Evolutionary conservation across 2,329 filamentous ascomycete genomes (phyloP).

Genomic region (Colletotrichum orbiculare): DNA sequence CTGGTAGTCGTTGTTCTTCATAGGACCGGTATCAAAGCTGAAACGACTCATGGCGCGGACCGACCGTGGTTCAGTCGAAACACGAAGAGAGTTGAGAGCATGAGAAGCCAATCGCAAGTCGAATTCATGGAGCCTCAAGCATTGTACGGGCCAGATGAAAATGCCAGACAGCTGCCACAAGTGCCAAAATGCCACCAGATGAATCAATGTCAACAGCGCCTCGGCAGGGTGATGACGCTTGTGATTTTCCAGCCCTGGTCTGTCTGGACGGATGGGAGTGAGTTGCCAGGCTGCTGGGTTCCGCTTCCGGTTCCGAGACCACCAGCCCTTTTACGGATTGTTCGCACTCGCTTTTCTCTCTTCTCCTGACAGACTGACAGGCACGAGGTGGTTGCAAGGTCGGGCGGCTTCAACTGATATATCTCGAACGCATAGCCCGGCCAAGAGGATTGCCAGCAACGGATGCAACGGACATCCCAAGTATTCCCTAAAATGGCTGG

Average conservation of each 20-base stretch:
- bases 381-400: not conserved
- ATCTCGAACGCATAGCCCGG: constrained; percentile 11
- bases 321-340: not conserved
- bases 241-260: constrained; percentile 1
- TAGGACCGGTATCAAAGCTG: constrained; percentile 27
- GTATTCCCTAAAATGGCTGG: constrained; percentile 2
- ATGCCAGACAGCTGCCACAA: constrained; percentile 10
- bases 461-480: constrained; percentile 13
- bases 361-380: constrained; percentile 9
- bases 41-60: constrained; percentile 24
- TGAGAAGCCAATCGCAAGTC: constrained; percentile 28
- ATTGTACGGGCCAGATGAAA: not conserved
- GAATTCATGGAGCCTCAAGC: not conserved
- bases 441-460: not conserved
- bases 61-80: constrained; percentile 29
- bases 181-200: constrained; percentile 9
- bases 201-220: not conserved
- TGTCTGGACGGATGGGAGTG: not conserved
- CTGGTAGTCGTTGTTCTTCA: not conserved
- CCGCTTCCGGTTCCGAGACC: not conserved
- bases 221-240: constrained; percentile 10
- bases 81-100: constrained; percentile 15
- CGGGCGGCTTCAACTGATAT: constrained; percentile 12
- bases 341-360: constrained; percentile 17
- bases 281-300: constrained; percentile 15